Conservation (phyloP, 2,329 filamentous ascomycete species). For the Saccharata proteae region DNA sequence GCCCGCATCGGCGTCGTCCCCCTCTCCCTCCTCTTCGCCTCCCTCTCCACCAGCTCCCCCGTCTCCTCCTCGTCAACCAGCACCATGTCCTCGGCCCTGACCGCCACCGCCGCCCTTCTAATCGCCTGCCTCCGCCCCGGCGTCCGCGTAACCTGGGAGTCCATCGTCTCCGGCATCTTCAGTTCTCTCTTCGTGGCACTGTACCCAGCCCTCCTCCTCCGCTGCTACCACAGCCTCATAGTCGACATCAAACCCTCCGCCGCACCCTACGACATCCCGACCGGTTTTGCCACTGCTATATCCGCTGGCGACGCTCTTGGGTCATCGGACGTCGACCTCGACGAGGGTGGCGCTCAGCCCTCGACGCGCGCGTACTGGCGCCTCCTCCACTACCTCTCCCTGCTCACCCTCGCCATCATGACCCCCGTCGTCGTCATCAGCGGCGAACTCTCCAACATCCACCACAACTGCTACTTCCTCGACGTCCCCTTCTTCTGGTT, state of each 20-base stretch:
- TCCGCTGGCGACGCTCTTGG: not conserved
- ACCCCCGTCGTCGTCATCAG: slow-evolving; percentile 38
- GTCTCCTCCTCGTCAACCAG: slow-evolving; percentile 34
- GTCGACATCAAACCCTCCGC: slow-evolving; percentile 31
- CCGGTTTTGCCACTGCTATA: slow-evolving; percentile 20
- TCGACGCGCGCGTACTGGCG: slow-evolving; percentile 40
- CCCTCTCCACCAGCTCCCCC: slow-evolving; percentile 32
- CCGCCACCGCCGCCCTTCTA: slow-evolving; percentile 38
- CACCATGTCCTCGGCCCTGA: slow-evolving; percentile 38
- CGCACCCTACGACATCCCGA: slow-evolving; percentile 34
- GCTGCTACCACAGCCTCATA: slow-evolving; percentile 37
- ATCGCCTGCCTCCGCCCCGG: slow-evolving; percentile 35
- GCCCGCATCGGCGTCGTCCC: slow-evolving; percentile 41
- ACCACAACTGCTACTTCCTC: slow-evolving; percentile 41
- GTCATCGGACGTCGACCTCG: slow-evolving; percentile 16
- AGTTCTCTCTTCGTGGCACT: slow-evolving; percentile 40
- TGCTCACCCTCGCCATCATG: slow-evolving; percentile 37
- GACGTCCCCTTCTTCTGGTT: slow-evolving; percentile 46
- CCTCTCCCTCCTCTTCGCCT: slow-evolving; percentile 36
- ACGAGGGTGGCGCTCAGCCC: slow-evolving; percentile 24
- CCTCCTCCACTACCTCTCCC: slow-evolving; percentile 39
- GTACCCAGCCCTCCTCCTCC: slow-evolving; percentile 39
- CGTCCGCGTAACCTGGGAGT: slow-evolving; percentile 39
- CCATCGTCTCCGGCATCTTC: slow-evolving; percentile 40
- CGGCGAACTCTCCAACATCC: slow-evolving; percentile 37